Base-by-base conservation (phyloP, 2,329 filamentous ascomycete species). In the Trichophyton rubrum region DNA sequence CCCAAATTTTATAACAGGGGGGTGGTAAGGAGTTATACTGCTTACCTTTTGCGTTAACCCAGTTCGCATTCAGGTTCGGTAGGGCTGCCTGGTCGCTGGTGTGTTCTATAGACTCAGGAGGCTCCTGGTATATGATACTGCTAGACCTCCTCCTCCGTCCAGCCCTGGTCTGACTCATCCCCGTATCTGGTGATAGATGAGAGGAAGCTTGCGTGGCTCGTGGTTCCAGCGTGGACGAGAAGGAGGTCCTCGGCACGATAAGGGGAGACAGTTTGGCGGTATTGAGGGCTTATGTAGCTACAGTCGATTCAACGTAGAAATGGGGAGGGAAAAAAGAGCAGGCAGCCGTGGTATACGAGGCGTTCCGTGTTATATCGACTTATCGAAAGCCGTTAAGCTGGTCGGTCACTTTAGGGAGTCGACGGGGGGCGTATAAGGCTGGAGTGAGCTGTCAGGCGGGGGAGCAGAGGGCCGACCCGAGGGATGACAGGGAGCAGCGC, bases 21-120 rank as follows among this genome's bases (percentile, higher is more conserved):
- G 8, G 56, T 51, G 38, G 57, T 49, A 33, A 30, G 53, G 51
- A 33, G 43, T 17, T 27, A 43, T 17, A 49, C 8, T 27, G n/a
- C 83, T 77, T 78, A 97, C 93, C 93, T 85, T 99, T 99, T 70
- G 91, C 89, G 76, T 97, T 97, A 67, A 96, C 95, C 93, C 93
- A 99, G 78, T 96, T 89, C 67, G 93, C 90, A 76, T 99, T 99
- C 71, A 96, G 78, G 71, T 99, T 99, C 59, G 93, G 93, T 68
- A 96, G 80, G 41, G 89, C 89, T 61, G 90, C 89, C 80, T 97
- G 93, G 75, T 99, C 93, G 72, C 88, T 96, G 76, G 95, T 89
- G 77, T 96, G 93, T 80, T 99, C 93, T 71, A 96, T 85, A 61
- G 92, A 95, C 81, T 99, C 93, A 63, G 87, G 86, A 60, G 93